phyloP scores from a whole-genome alignment of 306 rosid genomes.

The Lagenaria siceraria region DNA sequence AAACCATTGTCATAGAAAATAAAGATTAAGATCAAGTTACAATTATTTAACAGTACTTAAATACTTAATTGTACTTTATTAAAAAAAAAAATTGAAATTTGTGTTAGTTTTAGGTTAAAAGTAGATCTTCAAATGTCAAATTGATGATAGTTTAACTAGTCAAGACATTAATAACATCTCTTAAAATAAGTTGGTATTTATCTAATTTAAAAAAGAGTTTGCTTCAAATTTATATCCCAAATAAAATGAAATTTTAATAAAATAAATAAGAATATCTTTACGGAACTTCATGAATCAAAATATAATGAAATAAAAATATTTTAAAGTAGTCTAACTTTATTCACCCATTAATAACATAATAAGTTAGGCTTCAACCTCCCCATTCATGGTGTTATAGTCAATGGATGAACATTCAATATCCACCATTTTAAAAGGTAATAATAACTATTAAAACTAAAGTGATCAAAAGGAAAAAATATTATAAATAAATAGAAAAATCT shows the following conservation, averaged over 20 bases:
- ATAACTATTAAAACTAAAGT: background rate
- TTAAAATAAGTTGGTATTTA: too few species aligned
- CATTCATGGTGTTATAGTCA: background rate
- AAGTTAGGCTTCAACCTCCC: background rate
- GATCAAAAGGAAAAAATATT: background rate
- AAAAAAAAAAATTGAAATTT: background rate
- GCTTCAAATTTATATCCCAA: too few species aligned
- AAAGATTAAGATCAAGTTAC: background rate
- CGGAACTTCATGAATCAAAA: background rate
- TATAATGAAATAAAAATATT: background rate
- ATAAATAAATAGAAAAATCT: background rate
- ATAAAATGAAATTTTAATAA: too few species aligned
- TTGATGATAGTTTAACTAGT: too few species aligned
- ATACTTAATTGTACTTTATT: background rate
- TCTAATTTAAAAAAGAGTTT: too few species aligned
- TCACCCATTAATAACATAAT: background rate
- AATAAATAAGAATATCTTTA: too few species aligned
- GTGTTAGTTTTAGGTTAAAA: background rate
- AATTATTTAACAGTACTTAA: background rate
- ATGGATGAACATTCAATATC: background rate
- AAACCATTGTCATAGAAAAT: background rate
- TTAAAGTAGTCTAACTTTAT: background rate
- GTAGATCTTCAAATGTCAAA: too few species aligned
- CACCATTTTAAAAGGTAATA: background rate
- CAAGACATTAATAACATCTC: too few species aligned